Base-by-base conservation (phyloP, 202 grass and related monocot species). In the Zoysia matrella region DNA sequence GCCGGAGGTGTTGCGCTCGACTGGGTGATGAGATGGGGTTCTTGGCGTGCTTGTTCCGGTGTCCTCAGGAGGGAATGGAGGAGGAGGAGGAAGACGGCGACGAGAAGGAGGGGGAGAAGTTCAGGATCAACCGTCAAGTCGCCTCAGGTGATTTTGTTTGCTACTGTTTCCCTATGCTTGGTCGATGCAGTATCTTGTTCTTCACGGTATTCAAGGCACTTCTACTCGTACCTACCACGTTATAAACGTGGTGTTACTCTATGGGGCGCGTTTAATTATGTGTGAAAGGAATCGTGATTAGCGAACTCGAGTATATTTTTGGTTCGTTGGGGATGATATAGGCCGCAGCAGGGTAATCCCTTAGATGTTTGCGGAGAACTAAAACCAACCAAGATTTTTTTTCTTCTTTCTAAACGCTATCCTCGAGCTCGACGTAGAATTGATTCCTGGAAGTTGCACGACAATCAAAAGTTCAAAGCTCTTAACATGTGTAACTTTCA, bases 1-100 rank as follows among this genome's bases (percentile, higher is more conserved):
- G 5, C 42, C 52, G 44, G 76, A 48, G 75, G n/a, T 18, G 48
- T 6, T 42, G 75, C 64, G 83, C 12, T 60, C n/a, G 22, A 30
- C 22, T 30, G 22, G 60, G 57, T 89, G 57, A 89, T 78, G 83
- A 69, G 78, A 89, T 89, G 88, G 79, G 83, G 47, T 78, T 89
- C 73, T 78, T 89, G 53, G 75, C 83, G 14, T 86, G 88, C 74
- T 52, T 89, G 73, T 89, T 81, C 83, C 78, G 73, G 62, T 89
- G 83, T 11, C 73, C 73, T 9, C 73, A 61, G 18, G 58, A 61
- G 22, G 22, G 22, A 30, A 30, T 30, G 8, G 58, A 36, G 0
- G 58, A 63, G 11, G 22, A 73, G 11, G 86, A 74, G 12, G 66
- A 62, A 1, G 80, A 68, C 1, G 77, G 48, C 4, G 64, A 65